These are phyloP conservation scores for Solanum hybrid DNA, from an alignment of 305 asterid genomes.

Conservation along the genomic window DNA sequence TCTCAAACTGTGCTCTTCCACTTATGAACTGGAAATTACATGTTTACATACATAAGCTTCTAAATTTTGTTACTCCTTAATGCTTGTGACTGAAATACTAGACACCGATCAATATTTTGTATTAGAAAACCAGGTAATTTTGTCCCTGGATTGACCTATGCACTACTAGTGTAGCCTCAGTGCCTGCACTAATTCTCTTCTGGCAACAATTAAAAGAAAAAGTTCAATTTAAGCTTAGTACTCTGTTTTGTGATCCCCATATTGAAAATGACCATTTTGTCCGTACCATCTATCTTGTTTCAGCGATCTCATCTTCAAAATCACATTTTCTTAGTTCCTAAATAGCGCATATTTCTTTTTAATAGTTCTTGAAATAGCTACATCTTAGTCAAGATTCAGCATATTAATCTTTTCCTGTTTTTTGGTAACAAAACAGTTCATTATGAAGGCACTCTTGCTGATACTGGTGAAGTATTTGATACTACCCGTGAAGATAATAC, in stretches of 20 bases:
- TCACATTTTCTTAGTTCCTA: neutral
- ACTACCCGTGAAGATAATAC: constrained; percentile 90
- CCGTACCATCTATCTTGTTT: neutral
- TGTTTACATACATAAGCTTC: neutral
- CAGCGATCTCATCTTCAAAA: neutral
- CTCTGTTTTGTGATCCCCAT: neutral
- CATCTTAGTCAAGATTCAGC: neutral
- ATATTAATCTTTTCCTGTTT: neutral
- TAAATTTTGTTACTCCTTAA: neutral
- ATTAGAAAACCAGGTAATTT: neutral
- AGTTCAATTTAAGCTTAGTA: neutral
- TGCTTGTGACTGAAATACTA: neutral
- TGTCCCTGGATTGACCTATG: neutral
- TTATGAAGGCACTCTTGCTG: constrained; percentile 83
- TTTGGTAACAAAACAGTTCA: constrained; percentile 45
- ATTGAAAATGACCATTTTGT: neutral
- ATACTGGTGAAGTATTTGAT: constrained; percentile 89
- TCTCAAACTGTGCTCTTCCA: neutral
- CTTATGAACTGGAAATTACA: neutral
- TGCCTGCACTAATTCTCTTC: neutral
- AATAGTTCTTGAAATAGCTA: neutral
- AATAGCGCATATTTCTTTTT: neutral
- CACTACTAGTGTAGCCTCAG: neutral
- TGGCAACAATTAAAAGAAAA: neutral
- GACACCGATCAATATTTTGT: neutral